phyloP scores from a whole-genome alignment of 202 grass and related monocot genomes.

The Schoenoplectus triqueter region DNA sequence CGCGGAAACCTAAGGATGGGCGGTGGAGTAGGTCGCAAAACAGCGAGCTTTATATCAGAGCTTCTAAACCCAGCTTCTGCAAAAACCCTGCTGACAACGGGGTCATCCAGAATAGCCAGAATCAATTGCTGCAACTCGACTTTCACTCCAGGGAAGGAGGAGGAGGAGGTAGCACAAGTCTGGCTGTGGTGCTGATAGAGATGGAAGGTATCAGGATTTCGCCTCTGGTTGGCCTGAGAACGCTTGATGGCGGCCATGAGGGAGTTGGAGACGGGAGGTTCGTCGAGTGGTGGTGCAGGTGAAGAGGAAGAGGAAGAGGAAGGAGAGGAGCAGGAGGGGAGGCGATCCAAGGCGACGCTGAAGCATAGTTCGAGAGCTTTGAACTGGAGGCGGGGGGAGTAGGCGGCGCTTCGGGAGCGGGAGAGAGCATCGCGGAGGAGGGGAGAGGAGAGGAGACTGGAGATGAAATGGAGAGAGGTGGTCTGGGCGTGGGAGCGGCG shows the following conservation, averaged over 20 bases:
- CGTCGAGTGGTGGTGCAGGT: neutral
- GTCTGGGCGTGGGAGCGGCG: constrained; percentile 76
- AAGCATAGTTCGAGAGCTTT: constrained; percentile 92
- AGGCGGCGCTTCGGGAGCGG: constrained; percentile 70
- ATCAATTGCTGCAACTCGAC: constrained; percentile 79
- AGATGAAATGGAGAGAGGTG: constrained; percentile 84
- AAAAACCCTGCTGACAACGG: constrained; percentile 88
- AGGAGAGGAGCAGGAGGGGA: constrained; percentile 39
- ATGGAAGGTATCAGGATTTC: constrained; percentile 89
- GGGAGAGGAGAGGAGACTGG: constrained; percentile 58
- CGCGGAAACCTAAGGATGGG: constrained; percentile 57
- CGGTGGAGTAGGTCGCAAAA: constrained; percentile 72
- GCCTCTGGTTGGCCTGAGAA: constrained; percentile 82
- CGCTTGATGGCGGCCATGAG: constrained; percentile 94
- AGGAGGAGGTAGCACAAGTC: constrained; percentile 8
- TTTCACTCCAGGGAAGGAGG: constrained; percentile 54
- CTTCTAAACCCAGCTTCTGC: constrained; percentile 78
- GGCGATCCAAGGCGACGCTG: constrained; percentile 71
- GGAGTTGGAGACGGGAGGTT: constrained; percentile 83
- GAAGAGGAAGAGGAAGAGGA: neutral
- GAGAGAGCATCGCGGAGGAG: constrained; percentile 66
- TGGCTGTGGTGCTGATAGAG: constrained; percentile 63
- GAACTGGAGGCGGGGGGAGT: constrained; percentile 76
- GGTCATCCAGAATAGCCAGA: constrained; percentile 86
- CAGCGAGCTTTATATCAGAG: constrained; percentile 78